Percentiles rank a stretch among this genome's conserved stretches.
Conservation (phyloP, 164 flowering plant genomes). For the Dillenia suffruticosa region DNA sequence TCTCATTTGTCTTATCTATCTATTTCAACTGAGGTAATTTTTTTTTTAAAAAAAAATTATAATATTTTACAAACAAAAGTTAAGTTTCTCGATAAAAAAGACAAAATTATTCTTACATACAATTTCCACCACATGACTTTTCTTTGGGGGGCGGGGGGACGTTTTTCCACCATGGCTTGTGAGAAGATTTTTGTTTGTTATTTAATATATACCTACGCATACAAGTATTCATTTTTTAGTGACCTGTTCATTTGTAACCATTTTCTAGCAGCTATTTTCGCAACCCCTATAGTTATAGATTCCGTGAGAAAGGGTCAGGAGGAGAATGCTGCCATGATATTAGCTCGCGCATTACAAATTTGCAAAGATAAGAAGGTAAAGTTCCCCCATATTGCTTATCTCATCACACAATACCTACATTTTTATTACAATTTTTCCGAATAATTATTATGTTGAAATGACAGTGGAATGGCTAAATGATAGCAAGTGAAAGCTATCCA, state of each 20-base stretch:
- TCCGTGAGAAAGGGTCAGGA: slow-evolving; percentile 32
- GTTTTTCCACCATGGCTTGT: background rate
- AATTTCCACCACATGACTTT: too few relatives aligned
- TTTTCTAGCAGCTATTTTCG: slow-evolving; percentile 17
- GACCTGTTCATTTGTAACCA: background rate
- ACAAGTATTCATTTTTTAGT: background rate
- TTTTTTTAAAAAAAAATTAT: too few relatives aligned
- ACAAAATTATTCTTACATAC: too few relatives aligned
- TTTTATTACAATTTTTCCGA: too few relatives aligned
- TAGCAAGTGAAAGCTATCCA: too few relatives aligned
- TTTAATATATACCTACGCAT: background rate
- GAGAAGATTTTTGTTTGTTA: background rate
- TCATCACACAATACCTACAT: background rate
- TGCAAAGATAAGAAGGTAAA: slow-evolving; percentile 29
- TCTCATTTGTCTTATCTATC: too few relatives aligned
- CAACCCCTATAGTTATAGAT: slow-evolving; percentile 24
- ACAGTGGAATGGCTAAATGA: too few relatives aligned
- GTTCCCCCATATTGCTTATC: background rate
- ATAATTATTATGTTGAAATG: too few relatives aligned
- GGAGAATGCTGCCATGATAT: slow-evolving; percentile 21
- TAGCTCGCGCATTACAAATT: slow-evolving; percentile 28
- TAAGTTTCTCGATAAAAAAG: too few relatives aligned
- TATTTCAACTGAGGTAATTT: too few relatives aligned
- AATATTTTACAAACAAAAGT: too few relatives aligned
- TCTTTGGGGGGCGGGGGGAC: too few relatives aligned